phyloP scores from a whole-genome alignment of 1,139 yeast genomes.

The Blastobotrys serpentis region DNA sequence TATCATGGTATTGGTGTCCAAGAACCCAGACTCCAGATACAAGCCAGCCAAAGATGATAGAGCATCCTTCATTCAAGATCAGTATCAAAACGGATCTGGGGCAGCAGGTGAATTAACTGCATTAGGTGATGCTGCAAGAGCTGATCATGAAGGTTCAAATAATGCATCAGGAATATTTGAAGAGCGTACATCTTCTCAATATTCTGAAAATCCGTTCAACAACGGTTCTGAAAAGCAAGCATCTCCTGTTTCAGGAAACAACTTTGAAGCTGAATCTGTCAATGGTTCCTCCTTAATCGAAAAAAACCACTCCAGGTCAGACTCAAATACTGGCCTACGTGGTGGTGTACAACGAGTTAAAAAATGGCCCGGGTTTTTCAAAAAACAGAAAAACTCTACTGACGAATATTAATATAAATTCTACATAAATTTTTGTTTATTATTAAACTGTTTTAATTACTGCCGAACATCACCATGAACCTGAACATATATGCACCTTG shows the following conservation, averaged over 20 bases:
- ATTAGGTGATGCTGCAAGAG: slow-evolving; percentile 86
- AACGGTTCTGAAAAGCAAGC: slow-evolving; percentile 4
- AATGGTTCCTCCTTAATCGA: slow-evolving; percentile 4
- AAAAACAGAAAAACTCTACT: slow-evolving; percentile 4
- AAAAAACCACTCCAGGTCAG: slow-evolving; percentile 17
- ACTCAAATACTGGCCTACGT: slow-evolving; percentile 18
- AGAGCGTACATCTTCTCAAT: slow-evolving; percentile 7
- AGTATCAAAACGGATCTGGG: slow-evolving; percentile 51
- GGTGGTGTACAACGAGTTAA: slow-evolving; percentile 6
- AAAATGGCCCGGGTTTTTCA: slow-evolving; percentile 14
- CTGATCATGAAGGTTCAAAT: slow-evolving; percentile 36
- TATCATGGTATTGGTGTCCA: slow-evolving; percentile 75
- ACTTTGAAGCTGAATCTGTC: slow-evolving; percentile 6
- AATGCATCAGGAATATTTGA: slow-evolving; percentile 6
- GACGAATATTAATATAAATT: not conserved
- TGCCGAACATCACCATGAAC: no score
- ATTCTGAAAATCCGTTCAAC: slow-evolving; percentile 7
- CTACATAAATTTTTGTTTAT: not conserved
- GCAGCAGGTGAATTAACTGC: slow-evolving; percentile 71
- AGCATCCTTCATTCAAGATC: slow-evolving; percentile 70
- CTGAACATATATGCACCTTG: no score
- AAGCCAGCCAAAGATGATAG: slow-evolving; percentile 96
- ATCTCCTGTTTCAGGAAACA: slow-evolving; percentile 2
- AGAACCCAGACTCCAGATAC: slow-evolving; percentile 92
- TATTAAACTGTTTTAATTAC: no score